Evolutionary conservation across 345 rosid species (phyloP).

Genomic region (Salix suchowensis): DNA sequence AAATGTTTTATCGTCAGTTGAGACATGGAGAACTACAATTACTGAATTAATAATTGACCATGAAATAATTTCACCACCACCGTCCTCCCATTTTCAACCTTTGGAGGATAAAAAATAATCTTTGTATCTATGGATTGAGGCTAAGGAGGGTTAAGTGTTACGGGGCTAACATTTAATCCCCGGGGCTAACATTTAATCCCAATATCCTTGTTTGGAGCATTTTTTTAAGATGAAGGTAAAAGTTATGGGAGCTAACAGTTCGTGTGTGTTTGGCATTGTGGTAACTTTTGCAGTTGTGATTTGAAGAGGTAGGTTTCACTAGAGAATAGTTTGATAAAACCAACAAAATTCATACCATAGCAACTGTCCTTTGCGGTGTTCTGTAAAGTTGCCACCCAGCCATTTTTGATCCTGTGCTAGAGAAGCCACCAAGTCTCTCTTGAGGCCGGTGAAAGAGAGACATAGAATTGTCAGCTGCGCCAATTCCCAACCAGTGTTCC

Average conservation of each 20-base stretch:
- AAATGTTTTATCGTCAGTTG: background rate
- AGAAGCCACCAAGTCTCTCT: conserved; percentile 58
- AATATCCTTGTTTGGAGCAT: background rate
- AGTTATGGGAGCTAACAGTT: background rate
- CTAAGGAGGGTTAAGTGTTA: background rate
- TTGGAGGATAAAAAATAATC: background rate
- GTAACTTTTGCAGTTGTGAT: too few relatives aligned
- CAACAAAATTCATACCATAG: conserved; percentile 58
- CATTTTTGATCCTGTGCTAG: conserved; percentile 66
- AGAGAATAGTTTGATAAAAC: background rate
- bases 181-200: background rate
- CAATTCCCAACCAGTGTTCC: conserved; percentile 91
- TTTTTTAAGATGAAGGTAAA: background rate
- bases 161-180: background rate
- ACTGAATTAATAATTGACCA: background rate
- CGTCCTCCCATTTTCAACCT: background rate
- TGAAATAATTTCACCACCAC: too few relatives aligned
- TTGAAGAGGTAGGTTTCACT: too few relatives aligned
- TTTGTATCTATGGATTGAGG: background rate
- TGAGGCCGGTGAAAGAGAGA: conserved; percentile 96
- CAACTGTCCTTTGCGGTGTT: conserved; percentile 79
- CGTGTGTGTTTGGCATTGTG: too few relatives aligned
- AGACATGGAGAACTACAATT: background rate
- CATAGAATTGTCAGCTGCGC: conserved; percentile 99
- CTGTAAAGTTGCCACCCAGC: conserved; percentile 97